Base-by-base conservation (phyloP, 495 filamentous ascomycete genomes). In the Penicillium simplicissimum region DNA sequence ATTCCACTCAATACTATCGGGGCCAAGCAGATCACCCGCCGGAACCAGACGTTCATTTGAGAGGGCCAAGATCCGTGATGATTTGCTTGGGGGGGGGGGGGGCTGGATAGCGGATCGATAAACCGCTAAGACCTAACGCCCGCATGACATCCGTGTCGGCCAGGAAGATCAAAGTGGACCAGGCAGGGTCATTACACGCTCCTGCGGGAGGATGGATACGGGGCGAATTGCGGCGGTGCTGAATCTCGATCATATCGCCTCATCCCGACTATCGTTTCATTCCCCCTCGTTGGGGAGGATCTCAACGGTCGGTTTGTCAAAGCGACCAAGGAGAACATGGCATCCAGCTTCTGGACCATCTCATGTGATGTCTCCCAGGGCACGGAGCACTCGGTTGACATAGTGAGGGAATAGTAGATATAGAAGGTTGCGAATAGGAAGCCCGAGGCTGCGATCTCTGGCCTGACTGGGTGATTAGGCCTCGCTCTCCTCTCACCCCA, bases 41-140 rank as follows among this genome's bases (percentile, higher is more conserved):
- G 37, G 59, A 53, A 57, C 53, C 17, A 54, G 40, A 47, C 11
- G 57, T 59, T 68, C 57, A 17, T 40, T 63, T 37, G 17, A n/a
- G 7, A 19, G 23, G 31, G 43, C 43, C 42, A 17, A 34, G 42
- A 57, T 57, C 38, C 40, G n/a, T 19, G 51, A 61, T 67, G 67
- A 69, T 71, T 69, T 70, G 65, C 69, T 66, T 1, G 23, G 63
- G 68, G 56, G 65, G 64, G 69, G 23, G 23, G 63, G 68, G 56
- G 65, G 64, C 70, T 63, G 59, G 65, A 69, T 63, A 74, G 63
- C 71, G 74, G 73, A 72, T 76, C 71, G 69, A 73, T 64, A 67
- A 68, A 74, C 69, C 73, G 71, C 73, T 72, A 70, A 78, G 76
- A 76, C 73, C 63, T 74, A 72, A 75, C 69, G 70, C 55, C 65